Conservation (phyloP, 2,329 filamentous ascomycete species). For the Neurospora crassa region DNA sequence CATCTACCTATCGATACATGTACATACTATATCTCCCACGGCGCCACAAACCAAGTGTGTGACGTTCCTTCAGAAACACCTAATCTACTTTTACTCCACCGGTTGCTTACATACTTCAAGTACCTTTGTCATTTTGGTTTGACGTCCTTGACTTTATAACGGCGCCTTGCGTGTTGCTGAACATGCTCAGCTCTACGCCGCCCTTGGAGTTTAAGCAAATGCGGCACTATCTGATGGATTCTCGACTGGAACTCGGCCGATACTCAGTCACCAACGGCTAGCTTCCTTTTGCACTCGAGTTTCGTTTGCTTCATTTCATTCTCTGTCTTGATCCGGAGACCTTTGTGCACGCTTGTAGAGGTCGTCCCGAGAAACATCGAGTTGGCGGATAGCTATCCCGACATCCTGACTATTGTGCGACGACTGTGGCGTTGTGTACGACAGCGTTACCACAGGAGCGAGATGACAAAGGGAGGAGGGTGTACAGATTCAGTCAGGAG, state of each 20-base stretch:
- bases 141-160: background rate
- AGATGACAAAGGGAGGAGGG: background rate
- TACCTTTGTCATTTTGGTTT: background rate
- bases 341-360: background rate
- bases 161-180: conserved; percentile 1
- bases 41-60: conserved; percentile 8
- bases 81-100: conserved; percentile 10
- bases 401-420: background rate
- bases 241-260: background rate
- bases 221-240: conserved; percentile 1
- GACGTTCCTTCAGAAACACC: conserved; percentile 13
- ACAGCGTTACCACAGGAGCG: background rate
- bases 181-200: conserved; percentile 1
- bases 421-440: background rate
- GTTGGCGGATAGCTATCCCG: background rate
- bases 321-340: background rate
- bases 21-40: conserved; percentile 1
- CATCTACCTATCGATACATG: background rate
- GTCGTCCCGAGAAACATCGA: background rate
- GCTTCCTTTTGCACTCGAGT: background rate
- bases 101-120: conserved; percentile 11
- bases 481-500: background rate
- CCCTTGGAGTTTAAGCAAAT: conserved; percentile 10
- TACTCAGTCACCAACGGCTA: background rate
- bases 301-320: background rate